phyloP scores from a whole-genome alignment of 257 asterid species.

The Apocynum venetum region DNA sequence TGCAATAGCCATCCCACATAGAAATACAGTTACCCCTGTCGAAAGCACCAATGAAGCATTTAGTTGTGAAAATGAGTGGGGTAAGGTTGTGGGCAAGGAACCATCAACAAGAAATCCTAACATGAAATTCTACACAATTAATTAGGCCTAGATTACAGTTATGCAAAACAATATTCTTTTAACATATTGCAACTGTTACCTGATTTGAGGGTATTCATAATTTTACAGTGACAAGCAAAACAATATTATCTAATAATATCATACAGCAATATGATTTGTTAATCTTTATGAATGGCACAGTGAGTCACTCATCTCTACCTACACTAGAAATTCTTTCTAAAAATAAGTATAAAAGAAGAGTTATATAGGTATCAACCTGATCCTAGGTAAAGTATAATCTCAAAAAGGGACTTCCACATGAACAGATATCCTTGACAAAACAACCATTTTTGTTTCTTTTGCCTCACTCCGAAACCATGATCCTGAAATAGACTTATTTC shows the following conservation, averaged over 20 bases:
- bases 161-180: not conserved
- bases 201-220: not conserved
- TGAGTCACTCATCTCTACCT: not conserved
- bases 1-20: slow-evolving; percentile 81
- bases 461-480: not conserved
- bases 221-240: not conserved
- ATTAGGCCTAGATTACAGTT: not conserved
- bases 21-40: slow-evolving; percentile 75
- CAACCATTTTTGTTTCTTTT: not conserved
- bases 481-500: not conserved
- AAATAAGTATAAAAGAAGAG: not conserved
- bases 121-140: not conserved
- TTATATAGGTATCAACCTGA: not conserved
- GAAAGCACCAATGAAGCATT: slow-evolving; percentile 17
- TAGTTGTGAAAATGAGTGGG: not conserved
- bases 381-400: not conserved
- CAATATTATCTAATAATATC: not conserved
- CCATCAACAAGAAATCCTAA: not conserved
- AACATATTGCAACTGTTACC: not conserved
- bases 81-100: not conserved
- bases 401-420: not conserved
- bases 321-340: not conserved
- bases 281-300: not conserved
- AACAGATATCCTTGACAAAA: not conserved
- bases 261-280: not conserved